Base-by-base conservation (phyloP, 176 grass and related monocot genomes). In the Bromus sterilis region DNA sequence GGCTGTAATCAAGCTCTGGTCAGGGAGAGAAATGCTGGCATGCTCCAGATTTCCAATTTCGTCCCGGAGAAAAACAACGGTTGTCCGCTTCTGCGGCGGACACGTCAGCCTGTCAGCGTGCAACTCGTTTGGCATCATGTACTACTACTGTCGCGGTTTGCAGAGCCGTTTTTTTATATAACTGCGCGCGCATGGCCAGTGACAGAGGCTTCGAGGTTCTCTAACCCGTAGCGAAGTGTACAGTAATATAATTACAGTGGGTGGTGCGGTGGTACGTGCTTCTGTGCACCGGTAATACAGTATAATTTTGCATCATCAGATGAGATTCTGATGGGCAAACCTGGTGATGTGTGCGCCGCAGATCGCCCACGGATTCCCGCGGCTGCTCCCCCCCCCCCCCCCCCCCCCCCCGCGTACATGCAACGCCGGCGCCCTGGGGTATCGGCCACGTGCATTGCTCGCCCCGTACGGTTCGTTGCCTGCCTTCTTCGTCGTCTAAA, bases 31-130 rank as follows among this genome's bases (percentile, higher is more conserved):
- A 0, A 26, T 42, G 37, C 0, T 42, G 66, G 24, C 23, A 15
- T 1, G 62, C 62, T 40, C 36, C 21, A 13, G 6, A 24, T 71
- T 43, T 44, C 25, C 24, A 8, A 2, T 40, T 69, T 70, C 68
- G 13, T 46, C 9, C 18, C 41, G n/a, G n/a, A n/a, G n/a, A 30
- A 2, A 5, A 42, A 18, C 25, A 2, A 4, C 1, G 48, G 14
- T 32, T 56, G 86, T 87, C 80, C 9, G 26, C 33, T 66, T 76
- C 21, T 74, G 11, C 36, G 49, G 11, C 35, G 56, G 65, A 53
- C 86, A 65, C 75, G 67, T 79, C 75, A 67, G 44, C 15, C 4
- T 41, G 80, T 65, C 67, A 73, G 80, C 86, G 81, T 80, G 81
- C 86, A 31, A 68, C 65, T 78, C 72, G 79, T 87, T 77, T 82